These are phyloP conservation scores for Incumbomyces delicatus DNA, from an alignment of 2,329 filamentous ascomycete species.

Conservation along the genomic window DNA sequence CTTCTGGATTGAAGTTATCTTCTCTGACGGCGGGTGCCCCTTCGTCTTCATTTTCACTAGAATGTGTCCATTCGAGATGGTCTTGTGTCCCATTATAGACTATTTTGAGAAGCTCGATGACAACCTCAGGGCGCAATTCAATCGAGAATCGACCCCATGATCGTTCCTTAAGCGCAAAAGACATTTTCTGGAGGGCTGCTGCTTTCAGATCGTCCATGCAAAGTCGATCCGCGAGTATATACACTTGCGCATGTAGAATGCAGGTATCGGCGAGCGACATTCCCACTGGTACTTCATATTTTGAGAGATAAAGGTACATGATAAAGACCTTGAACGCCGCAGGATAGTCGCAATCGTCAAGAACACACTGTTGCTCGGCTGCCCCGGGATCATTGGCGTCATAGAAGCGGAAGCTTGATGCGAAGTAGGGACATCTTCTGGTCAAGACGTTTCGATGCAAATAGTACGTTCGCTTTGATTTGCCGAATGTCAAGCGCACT, in stretches of 20 bases:
- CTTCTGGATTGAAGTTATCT: too few relatives aligned
- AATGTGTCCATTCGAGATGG: too few relatives aligned
- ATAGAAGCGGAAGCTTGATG: neutral
- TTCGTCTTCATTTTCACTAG: too few relatives aligned
- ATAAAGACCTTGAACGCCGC: neutral
- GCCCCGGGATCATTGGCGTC: neutral
- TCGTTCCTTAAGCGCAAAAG: too few relatives aligned
- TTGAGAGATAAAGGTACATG: neutral
- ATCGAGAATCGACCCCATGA: too few relatives aligned
- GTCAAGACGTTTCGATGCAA: neutral
- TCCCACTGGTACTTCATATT: neutral
- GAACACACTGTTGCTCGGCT: neutral
- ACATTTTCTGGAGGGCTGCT: too few relatives aligned
- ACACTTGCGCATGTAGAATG: neutral
- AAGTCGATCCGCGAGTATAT: too few relatives aligned
- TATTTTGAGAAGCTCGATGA: too few relatives aligned
- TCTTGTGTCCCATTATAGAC: too few relatives aligned
- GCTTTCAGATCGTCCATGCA: too few relatives aligned
- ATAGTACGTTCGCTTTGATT: neutral
- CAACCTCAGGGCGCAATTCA: too few relatives aligned
- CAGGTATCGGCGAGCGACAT: neutral
- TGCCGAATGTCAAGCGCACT: neutral
- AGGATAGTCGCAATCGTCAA: neutral
- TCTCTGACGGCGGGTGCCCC: too few relatives aligned
- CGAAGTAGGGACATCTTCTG: neutral